Evolutionary conservation across 2,329 filamentous ascomycete species (phyloP), one percentile per base, ranked within the genome.

Genomic region (Monosporascus sp.): DNA sequence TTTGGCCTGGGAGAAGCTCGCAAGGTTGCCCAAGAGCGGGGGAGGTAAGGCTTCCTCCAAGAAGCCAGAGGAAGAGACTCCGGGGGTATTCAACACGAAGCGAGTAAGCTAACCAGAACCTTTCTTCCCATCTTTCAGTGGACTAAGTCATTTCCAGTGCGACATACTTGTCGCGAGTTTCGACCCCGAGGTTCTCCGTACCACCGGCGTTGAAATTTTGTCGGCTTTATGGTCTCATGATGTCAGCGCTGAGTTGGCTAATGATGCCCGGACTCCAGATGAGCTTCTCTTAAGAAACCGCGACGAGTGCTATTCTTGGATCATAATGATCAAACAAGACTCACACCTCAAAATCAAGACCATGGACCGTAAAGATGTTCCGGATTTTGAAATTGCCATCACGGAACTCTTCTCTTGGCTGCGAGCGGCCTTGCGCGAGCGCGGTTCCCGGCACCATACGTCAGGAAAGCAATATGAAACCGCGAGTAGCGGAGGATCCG

Each of bases 161-260:
- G 92, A 97, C 68, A 89, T 94, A 15, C 82, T 97, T 3, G 85
- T 99, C 38, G 89, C 91, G 11, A 93, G 90, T 62, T 95, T 96
- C 62, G 91, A 96, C 64, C 74, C 86, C 0, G 80, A 83, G 3
- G 81, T 90, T 4, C 80, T 97, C 14, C 84, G 89, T 39, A 88
- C 86, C 0, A 80, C 81, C 0, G 92, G 91, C 1, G 76, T 96
- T 24, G 86, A 89, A 59, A 78, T 97, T 42, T 74, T 97, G 8
- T 84, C 88, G 53, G 82, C 81, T 25, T 79, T 99, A 3, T 97
- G 94, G 86, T 78, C 83, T 1, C 83, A 90, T 62, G 87, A 89
- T 52, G 89, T 97, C 66, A 93, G 86, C 55, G 90, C 93, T 5
- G 94, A 99, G 72, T 78, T 99, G 31, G 90, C 91, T 6, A 82